Evolutionary conservation across 345 rosid species (phyloP).

Genomic region (Ceriops tagal): DNA sequence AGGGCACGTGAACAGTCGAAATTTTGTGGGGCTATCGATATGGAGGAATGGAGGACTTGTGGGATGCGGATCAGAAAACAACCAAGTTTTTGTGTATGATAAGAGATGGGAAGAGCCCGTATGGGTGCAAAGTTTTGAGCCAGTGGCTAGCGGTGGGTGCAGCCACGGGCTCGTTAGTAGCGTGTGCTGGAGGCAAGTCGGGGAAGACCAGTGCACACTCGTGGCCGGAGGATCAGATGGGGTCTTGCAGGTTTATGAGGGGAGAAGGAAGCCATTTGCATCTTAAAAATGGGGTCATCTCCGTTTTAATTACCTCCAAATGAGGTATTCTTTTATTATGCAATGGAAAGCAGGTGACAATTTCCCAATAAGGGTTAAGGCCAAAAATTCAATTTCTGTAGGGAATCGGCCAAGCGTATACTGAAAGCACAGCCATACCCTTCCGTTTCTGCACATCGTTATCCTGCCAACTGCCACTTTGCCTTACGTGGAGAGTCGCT

Average conservation of each 20-base stretch:
- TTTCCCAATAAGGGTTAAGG: too few species aligned
- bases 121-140: slow-evolving; percentile 56
- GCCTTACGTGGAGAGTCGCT: too few species aligned
- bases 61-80: slow-evolving; percentile 77
- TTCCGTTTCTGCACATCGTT: too few species aligned
- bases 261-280: slow-evolving; percentile 28
- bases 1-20: slow-evolving; percentile 70
- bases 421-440: too few species aligned
- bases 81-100: slow-evolving; percentile 71
- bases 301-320: too few species aligned
- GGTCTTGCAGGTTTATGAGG: slow-evolving; percentile 48
- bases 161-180: slow-evolving; percentile 59
- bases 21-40: slow-evolving; percentile 76
- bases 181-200: slow-evolving; percentile 75
- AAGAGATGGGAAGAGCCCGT: slow-evolving; percentile 75
- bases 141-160: slow-evolving; percentile 15
- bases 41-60: slow-evolving; percentile 72
- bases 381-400: too few species aligned
- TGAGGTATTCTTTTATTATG: too few species aligned
- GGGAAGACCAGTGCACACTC: slow-evolving; percentile 56
- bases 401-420: too few species aligned
- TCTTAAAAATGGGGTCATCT: background rate
- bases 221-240: slow-evolving; percentile 89
- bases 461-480: too few species aligned
- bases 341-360: too few species aligned